Evolutionary conservation across 2,329 filamentous ascomycete genomes (phyloP), one percentile per base, ranked within the genome.

Genomic region (Ophiosphaerella korrae): DNA sequence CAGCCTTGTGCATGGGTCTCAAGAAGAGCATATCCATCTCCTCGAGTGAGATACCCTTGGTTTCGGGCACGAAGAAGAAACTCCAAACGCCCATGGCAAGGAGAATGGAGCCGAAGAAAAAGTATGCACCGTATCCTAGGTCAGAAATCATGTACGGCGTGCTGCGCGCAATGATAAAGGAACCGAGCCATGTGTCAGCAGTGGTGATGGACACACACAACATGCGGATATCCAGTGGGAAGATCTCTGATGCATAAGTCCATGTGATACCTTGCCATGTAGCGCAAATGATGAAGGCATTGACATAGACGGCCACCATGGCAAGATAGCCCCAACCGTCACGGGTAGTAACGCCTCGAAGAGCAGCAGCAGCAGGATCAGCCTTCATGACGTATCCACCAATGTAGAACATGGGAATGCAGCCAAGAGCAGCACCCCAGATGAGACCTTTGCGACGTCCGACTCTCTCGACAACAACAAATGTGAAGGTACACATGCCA

Each of bases 231-330:
- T 75, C 70, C 16, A 75, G 59, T 0, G 71, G 73, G 55, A 80
- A 82, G 45, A 81, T 80, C 54, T 82, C 80, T 2, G 77, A 77
- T 7, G 75, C 75, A 45, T 79, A 78, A 0, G 77, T 76, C 70
- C 71, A 76, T 1, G 73, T 70, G 11, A 75, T 74, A 1, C 68
- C 72, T 42, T 77, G 74, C 75, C 75, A 77, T 1, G 74, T 75
- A 1, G 74, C 73, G 43, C 74, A 80, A 41, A 81, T 82, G 55
- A 82, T 82, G 38, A 82, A 74, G 1, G 76, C 80, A 55, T 82
- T 83, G 1, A 83, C 70, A 71, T 83, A 83, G 21, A 84, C 78
- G 62, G 80, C 80, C 2, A 80, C 80, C 29, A 81, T 82, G 7
- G 81, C 81, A 12, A 81, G 75, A 50, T 80, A 77, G 0, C 81